Evolutionary conservation across 2,329 filamentous ascomycete species (phyloP).

Genomic region (Nemania sp.): DNA sequence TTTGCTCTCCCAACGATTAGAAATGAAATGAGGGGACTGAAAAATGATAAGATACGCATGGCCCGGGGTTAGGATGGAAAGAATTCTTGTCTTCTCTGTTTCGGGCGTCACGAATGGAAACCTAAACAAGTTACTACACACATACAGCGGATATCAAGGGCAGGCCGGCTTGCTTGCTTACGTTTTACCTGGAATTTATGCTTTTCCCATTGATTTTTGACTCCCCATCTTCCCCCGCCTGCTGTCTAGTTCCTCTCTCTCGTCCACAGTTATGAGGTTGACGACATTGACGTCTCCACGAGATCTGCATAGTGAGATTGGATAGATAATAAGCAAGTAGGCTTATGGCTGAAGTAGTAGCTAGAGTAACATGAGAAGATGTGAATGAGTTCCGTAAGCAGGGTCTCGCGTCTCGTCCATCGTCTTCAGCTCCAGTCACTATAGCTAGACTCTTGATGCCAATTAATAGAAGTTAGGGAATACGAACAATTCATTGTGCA

Average conservation of each 20-base stretch:
- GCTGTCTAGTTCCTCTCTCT: not conserved
- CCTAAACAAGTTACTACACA: slow-evolving; percentile 22
- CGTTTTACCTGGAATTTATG: not conserved
- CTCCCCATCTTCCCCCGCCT: not conserved
- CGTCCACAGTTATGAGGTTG: slow-evolving; percentile 18
- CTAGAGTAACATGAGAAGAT: not conserved
- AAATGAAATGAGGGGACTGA: slow-evolving; percentile 4
- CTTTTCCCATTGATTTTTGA: not conserved
- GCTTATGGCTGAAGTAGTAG: not conserved
- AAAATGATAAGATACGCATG: slow-evolving; percentile 29
- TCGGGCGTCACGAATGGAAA: slow-evolving; percentile 13
- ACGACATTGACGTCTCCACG: slow-evolving; percentile 16
- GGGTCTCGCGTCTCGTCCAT: slow-evolving; percentile 19
- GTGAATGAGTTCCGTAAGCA: slow-evolving; percentile 18
- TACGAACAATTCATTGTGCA: not conserved
- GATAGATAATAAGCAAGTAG: not conserved
- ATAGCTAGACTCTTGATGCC: slow-evolving; percentile 7
- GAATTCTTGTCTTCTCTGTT: slow-evolving; percentile 15
- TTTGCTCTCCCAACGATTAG: slow-evolving; percentile 12
- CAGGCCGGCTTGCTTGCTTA: not conserved
- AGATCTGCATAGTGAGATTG: not conserved
- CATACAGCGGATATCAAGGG: slow-evolving; percentile 1
- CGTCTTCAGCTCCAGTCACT: not conserved
- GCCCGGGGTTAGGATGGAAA: slow-evolving; percentile 25
- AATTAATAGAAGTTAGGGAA: slow-evolving; percentile 15